Percentiles rank a stretch among this genome's conserved stretches.
These are phyloP conservation scores for Yamadazyma friedrichii DNA, from an alignment of 1,139 yeast genomes.

Conservation along the genomic window DNA sequence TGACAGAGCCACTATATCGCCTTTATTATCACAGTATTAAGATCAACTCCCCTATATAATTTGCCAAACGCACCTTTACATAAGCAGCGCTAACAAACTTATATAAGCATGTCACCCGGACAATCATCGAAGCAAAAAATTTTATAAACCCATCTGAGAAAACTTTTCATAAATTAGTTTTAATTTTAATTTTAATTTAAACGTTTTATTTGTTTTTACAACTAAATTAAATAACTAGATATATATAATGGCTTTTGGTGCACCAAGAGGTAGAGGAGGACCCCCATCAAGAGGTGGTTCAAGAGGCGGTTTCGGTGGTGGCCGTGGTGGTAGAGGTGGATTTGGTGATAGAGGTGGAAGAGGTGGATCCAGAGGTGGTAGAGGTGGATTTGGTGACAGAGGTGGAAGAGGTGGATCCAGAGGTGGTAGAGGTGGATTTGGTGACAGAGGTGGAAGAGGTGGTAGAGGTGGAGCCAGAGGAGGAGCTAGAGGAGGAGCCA, in stretches of 20 bases:
- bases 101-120: constrained; percentile 15
- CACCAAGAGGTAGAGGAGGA: constrained; percentile 47
- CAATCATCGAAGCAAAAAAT: constrained; percentile 14
- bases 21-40: not conserved
- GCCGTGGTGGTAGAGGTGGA: constrained; percentile 57
- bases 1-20: too few relatives aligned
- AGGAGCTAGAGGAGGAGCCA: constrained; percentile 82
- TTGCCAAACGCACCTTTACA: constrained; percentile 11
- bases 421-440: constrained; percentile 36
- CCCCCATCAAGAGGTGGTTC: constrained; percentile 35
- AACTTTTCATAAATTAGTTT: constrained; percentile 3
- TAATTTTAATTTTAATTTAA: not conserved
- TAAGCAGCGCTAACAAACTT: constrained; percentile 16
- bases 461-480: constrained; percentile 76
- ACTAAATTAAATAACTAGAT: not conserved
- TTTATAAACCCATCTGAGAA: constrained; percentile 14
- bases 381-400: constrained; percentile 48
- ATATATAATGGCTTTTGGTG: constrained; percentile 30
- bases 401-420: constrained; percentile 36
- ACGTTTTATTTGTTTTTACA: not conserved
- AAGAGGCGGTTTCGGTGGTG: constrained; percentile 56
- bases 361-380: constrained; percentile 31
- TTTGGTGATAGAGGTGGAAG: constrained; percentile 50
- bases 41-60: constrained; percentile 1
- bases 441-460: constrained; percentile 62